Evolutionary conservation across 305 asterid species (phyloP).

Genomic region (Fraxinus platypoda): DNA sequence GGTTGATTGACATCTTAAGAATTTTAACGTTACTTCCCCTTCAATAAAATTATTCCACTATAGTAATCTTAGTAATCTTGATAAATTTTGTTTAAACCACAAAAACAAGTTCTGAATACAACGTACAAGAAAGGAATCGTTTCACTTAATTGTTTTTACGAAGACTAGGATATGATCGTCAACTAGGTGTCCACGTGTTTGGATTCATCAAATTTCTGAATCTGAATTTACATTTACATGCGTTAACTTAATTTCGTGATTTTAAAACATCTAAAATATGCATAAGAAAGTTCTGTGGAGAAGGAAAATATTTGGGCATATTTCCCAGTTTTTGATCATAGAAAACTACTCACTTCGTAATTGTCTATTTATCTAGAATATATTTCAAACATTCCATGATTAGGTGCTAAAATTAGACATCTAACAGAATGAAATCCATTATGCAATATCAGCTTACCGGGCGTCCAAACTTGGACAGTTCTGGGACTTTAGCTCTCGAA

Average conservation of each 20-base stretch:
- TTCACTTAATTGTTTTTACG: background rate
- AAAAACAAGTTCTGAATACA: background rate
- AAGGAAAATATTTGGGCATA: background rate
- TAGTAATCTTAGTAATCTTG: background rate
- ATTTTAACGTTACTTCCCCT: background rate
- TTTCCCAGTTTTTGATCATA: background rate
- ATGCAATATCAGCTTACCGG: constrained; percentile 32
- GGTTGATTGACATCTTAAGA: background rate
- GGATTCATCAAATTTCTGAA: background rate
- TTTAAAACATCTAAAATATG: background rate
- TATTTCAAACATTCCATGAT: background rate
- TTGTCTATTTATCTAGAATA: background rate
- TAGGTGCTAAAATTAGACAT: background rate
- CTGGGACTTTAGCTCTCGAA: constrained; percentile 34
- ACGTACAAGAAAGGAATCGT: background rate
- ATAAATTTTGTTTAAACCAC: background rate
- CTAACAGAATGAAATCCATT: background rate
- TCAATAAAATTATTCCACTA: background rate
- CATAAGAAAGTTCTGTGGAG: background rate
- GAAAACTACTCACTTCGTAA: background rate
- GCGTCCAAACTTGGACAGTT: constrained; percentile 46
- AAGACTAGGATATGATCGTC: background rate
- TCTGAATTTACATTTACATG: background rate
- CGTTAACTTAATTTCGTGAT: background rate
- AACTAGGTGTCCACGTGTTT: background rate